Conservation (phyloP, 2,329 filamentous ascomycete species). For the Fusarium brevicatenulatum region DNA sequence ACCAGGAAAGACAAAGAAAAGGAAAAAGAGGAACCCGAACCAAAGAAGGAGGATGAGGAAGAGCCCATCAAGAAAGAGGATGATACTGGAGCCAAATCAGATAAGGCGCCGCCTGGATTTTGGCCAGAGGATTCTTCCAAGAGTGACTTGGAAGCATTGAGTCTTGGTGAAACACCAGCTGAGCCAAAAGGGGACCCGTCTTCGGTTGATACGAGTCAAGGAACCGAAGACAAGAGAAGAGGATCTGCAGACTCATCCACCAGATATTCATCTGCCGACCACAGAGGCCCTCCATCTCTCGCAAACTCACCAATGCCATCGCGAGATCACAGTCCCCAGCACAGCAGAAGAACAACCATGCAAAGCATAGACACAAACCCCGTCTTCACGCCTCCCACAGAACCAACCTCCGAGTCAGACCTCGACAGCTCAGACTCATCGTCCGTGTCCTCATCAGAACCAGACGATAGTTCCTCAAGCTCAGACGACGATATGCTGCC, state of each 20-base stretch:
- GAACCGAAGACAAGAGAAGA: constrained; percentile 18
- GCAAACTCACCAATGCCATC: constrained; percentile 5
- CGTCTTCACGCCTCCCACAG: constrained; percentile 25
- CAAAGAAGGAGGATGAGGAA: constrained; percentile 14
- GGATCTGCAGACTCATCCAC: background rate
- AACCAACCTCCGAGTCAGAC: constrained; percentile 23
- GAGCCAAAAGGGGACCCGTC: constrained; percentile 12
- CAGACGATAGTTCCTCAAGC: constrained; percentile 39
- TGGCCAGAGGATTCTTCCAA: constrained; percentile 41
- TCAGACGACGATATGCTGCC: constrained; percentile 31
- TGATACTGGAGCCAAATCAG: constrained; percentile 6
- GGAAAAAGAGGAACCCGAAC: constrained; percentile 1
- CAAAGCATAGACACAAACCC: constrained; percentile 26
- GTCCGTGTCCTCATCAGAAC: constrained; percentile 34
- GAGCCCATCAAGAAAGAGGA: constrained; percentile 13
- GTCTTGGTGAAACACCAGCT: background rate
- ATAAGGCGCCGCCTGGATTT: constrained; percentile 24
- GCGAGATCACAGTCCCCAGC: background rate
- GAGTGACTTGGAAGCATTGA: constrained; percentile 20
- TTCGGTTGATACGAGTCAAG: constrained; percentile 6
- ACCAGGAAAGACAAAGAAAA: constrained; percentile 9
- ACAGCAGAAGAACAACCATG: constrained; percentile 17
- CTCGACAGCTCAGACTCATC: constrained; percentile 34
- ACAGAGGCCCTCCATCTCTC: background rate
- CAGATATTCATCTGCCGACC: background rate